Conservation (phyloP, 2,329 filamentous ascomycete genomes). For the Diplocarpon mali region DNA sequence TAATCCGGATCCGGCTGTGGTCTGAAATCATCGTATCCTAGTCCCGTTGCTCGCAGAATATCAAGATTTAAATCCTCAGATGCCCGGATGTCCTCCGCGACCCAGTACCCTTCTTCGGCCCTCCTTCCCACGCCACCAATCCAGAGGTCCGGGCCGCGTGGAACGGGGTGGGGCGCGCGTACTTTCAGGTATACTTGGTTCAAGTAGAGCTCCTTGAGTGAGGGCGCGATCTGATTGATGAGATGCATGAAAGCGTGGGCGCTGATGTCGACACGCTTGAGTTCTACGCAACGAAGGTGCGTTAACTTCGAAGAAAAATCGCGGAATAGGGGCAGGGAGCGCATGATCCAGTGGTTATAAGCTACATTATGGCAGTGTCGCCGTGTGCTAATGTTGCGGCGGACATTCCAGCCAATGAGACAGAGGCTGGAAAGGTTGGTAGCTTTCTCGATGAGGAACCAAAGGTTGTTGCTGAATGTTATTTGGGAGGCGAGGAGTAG, state of each 20-base stretch:
- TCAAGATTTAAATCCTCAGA: conserved; percentile 20
- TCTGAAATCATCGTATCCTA: conserved; percentile 27
- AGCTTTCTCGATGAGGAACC: conserved; percentile 39
- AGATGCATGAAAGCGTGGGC: conserved; percentile 19
- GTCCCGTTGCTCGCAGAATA: conserved; percentile 23
- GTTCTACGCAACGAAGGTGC: conserved; percentile 23
- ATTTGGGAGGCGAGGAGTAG: conserved; percentile 27
- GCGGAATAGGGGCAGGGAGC: conserved; percentile 21
- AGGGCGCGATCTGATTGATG: conserved; percentile 19
- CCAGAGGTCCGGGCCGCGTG: conserved; percentile 20
- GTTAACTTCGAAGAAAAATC: conserved; percentile 7
- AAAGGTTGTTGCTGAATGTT: conserved; percentile 36
- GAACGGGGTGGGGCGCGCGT: conserved; percentile 9
- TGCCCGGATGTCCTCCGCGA: conserved; percentile 22
- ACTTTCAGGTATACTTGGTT: conserved; percentile 27
- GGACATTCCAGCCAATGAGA: conserved; percentile 32
- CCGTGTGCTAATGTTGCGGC: conserved; percentile 17
- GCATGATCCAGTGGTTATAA: conserved; percentile 23
- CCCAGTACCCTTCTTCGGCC: conserved; percentile 15
- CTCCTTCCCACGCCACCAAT: conserved; percentile 19
- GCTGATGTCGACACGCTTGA: conserved; percentile 26
- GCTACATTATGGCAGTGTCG: conserved; percentile 10
- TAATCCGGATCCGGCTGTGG: conserved; percentile 8
- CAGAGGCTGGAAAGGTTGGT: conserved; percentile 36
- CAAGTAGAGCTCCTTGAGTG: conserved; percentile 26